These are phyloP conservation scores for Debaryomyces prosopidis DNA, from an alignment of 805 yeast genomes.

Conservation along the genomic window DNA sequence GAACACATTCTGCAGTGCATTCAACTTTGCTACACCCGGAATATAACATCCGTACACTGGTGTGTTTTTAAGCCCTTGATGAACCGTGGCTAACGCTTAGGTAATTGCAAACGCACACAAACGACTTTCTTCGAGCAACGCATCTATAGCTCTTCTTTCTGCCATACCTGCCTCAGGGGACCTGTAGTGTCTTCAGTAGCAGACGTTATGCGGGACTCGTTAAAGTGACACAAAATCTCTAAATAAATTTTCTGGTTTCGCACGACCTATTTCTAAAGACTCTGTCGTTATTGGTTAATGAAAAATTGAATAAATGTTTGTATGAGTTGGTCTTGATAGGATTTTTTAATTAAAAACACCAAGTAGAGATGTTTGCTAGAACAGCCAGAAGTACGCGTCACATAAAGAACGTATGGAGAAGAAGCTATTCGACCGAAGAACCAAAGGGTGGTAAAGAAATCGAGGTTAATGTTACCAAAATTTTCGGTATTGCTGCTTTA, in stretches of 20 bases:
- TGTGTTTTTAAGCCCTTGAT: no score
- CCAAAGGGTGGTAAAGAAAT: slow-evolving; percentile 14
- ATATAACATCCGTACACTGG: no score
- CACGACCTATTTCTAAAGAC: neutral
- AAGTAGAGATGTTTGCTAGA: slow-evolving; percentile 11
- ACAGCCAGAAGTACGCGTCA: slow-evolving; percentile 8
- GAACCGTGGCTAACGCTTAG: no score
- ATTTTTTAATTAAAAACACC: neutral
- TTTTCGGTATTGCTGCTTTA: slow-evolving; percentile 41
- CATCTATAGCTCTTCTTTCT: no score
- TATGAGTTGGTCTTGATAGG: neutral
- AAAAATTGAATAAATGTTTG: neutral
- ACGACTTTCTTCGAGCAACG: no score
- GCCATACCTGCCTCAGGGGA: no score
- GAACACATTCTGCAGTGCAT: no score
- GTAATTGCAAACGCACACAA: no score
- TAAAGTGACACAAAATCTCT: neutral
- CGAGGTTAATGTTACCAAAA: slow-evolving; percentile 42
- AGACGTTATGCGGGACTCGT: no score
- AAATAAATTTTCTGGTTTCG: neutral
- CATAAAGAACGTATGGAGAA: slow-evolving; percentile 3
- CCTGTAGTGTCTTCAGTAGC: no score
- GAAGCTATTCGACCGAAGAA: slow-evolving; percentile 2
- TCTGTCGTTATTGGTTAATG: slow-evolving; percentile 2
- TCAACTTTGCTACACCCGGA: no score